Base-by-base conservation (phyloP, 495 filamentous ascomycete species). In the Amniculicola lignicola region DNA sequence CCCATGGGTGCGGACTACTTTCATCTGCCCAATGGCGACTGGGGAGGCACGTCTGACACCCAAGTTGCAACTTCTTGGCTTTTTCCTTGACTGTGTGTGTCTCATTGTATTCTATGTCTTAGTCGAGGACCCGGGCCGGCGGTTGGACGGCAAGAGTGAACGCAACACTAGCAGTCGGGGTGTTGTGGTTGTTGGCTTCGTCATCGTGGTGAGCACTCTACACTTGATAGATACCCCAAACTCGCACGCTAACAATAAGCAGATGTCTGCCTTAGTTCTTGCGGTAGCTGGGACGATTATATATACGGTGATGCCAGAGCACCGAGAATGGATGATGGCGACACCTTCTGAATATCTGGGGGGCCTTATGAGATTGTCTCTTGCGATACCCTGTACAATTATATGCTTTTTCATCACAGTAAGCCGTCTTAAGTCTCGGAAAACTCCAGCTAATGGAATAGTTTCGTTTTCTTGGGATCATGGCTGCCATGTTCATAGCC, bases 341-440 rank as follows among this genome's bases (percentile, higher is more conserved):
- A 16, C 24, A 16, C 46, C 51, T n/a, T 6, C 18, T 18, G 38
- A 45, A 46, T 62, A 52, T 42, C 3, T 62, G 15, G 31, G 14
- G 0, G 16, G 27, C 47, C 28, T 62, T 36, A 21, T 53, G 28
- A 15, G 18, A 14, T 49, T 69, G 28, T 38, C 46, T 37, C 16
- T 54, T 24, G 39, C 60, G 35, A 42, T 61, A 25, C 55, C 51
- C 28, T 51, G 55, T 39, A 66, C 51, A 19, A 39, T 55, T 22
- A 27, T 65, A 15, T 67, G 58, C 59, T 58, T 61, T 27, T n/a
- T 70, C 21, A 29, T 52, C 25, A 46, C 56, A 7, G 67, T 69
- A 54, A 62, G 66, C 63, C 14, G 11, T 18, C 3, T 18, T 1
- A 9, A 19, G 9, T 18, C 16, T 3, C n/a, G 1, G 39, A 52